Conservation (phyloP, 2,329 filamentous ascomycete genomes). For the Colletotrichum agaves region DNA sequence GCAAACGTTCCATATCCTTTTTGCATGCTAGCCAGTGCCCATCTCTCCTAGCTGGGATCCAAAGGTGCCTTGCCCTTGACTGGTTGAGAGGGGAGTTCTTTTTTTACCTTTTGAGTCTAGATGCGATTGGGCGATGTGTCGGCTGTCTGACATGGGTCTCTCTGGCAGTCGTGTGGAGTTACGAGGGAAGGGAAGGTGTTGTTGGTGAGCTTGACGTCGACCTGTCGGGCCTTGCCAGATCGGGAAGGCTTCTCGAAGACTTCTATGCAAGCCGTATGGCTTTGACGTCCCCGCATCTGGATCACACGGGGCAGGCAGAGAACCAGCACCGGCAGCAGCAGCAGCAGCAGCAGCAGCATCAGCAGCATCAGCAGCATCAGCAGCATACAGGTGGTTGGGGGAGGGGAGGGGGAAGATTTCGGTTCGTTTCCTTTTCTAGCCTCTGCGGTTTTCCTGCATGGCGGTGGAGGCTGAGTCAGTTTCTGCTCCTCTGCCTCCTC, state of each 20-base stretch:
- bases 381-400: slow-evolving; percentile 12
- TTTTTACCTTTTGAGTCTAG: slow-evolving; percentile 16
- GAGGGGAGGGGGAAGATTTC: not conserved
- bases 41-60: not conserved
- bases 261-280: slow-evolving; percentile 32
- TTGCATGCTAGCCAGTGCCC: not conserved
- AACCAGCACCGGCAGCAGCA: not conserved
- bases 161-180: slow-evolving; percentile 30
- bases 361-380: not conserved
- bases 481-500: not conserved
- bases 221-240: slow-evolving; percentile 14
- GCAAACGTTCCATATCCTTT: not conserved
- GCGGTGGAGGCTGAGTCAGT: slow-evolving; percentile 21
- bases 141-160: slow-evolving; percentile 7
- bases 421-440: not conserved
- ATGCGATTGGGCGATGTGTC: slow-evolving; percentile 19
- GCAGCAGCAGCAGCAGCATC: not conserved
- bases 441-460: slow-evolving; percentile 24
- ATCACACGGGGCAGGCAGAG: not conserved
- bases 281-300: slow-evolving; percentile 30
- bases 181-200: slow-evolving; percentile 1
- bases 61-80: slow-evolving; percentile 13
- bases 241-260: slow-evolving; percentile 34
- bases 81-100: not conserved
- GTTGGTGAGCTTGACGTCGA: not conserved